Conservation (phyloP, 306 rosid species). For the Boehmeria nivea region DNA sequence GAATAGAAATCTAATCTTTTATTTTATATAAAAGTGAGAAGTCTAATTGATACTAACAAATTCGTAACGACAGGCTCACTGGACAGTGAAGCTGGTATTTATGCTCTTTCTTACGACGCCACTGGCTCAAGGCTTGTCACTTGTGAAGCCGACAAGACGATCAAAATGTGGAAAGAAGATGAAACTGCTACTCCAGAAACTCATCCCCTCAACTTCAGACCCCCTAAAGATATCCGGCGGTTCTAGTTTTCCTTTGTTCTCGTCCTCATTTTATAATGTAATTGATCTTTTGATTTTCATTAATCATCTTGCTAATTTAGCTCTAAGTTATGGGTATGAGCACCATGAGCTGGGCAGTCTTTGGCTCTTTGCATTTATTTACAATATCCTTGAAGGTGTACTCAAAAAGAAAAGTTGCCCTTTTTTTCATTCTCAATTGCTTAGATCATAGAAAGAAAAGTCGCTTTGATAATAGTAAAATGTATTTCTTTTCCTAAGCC, state of each 20-base stretch:
- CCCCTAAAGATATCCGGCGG: slow-evolving; percentile 87
- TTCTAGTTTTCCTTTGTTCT: slow-evolving; percentile 31
- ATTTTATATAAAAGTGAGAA: too few species aligned
- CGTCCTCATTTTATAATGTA: too few species aligned
- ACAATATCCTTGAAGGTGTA: too few species aligned
- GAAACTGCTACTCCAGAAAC: slow-evolving; percentile 93
- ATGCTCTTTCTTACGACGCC: slow-evolving; percentile 63
- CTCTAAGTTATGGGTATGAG: not conserved
- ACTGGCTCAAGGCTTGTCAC: slow-evolving; percentile 84
- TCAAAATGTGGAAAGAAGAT: slow-evolving; percentile 96
- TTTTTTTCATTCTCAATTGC: too few species aligned
- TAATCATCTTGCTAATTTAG: too few species aligned
- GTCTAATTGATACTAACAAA: not conserved
- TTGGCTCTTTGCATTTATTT: not conserved
- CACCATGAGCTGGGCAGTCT: not conserved
- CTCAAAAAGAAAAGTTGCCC: too few species aligned
- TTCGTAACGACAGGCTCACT: slow-evolving; percentile 56
- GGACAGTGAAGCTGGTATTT: slow-evolving; percentile 97
- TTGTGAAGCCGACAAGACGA: slow-evolving; percentile 96
- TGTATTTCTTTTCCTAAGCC: too few species aligned
- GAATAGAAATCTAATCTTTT: not conserved
- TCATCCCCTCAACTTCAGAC: slow-evolving; percentile 80
- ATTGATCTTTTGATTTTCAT: too few species aligned
- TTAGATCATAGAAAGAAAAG: not conserved
- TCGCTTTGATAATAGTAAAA: too few species aligned